Evolutionary conservation across 768 basidiomycete species (phyloP), one percentile per base, ranked within the genome.

Genomic region (Termitomyces sp.): DNA sequence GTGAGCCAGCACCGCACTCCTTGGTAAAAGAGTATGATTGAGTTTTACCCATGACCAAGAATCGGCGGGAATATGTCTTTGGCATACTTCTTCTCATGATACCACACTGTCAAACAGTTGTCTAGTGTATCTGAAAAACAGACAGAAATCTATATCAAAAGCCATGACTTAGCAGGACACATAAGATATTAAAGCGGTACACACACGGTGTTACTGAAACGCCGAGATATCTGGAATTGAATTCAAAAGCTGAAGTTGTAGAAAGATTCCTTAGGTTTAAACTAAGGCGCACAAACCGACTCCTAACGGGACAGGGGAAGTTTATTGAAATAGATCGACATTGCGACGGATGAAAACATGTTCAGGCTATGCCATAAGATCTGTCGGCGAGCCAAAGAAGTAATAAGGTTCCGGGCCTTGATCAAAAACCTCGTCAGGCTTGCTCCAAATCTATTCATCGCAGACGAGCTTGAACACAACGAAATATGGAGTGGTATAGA

Each of bases 401-500:
- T n/a, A n/a, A n/a, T n/a, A n/a, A n/a, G 6, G 5, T 18, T 29
- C 7, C 34, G n/a, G 9, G 13, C 14, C n/a, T 20, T n/a, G 32
- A 42, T 24, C 22, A 34, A 20, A 32, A 6, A 16, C 20, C 7
- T 31, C 34, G 37, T 39, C 37, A 12, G 18, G 46, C 5, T 26
- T 24, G 34, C 53, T 53, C 14, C 20, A 20, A 36, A 32, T 14
- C 5, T 13, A 20, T 22, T 24, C 4, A 14, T 41, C 24, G 5
- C 7, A 18, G 32, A 26, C 10, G 9, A 29, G 26, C 56, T 52
- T 57, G 36, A 10, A 41, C 57, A 57, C 27, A 20, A 27, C 24
- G 43, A 46, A 22, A 58, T 52, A 52, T 59, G 57, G 60, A 60
- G 61, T 71, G 68, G 65, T 71, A 73, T 72, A 72, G 66, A 70